Conservation (phyloP, 2,329 filamentous ascomycete species). For the Lecanicillium sp. region DNA sequence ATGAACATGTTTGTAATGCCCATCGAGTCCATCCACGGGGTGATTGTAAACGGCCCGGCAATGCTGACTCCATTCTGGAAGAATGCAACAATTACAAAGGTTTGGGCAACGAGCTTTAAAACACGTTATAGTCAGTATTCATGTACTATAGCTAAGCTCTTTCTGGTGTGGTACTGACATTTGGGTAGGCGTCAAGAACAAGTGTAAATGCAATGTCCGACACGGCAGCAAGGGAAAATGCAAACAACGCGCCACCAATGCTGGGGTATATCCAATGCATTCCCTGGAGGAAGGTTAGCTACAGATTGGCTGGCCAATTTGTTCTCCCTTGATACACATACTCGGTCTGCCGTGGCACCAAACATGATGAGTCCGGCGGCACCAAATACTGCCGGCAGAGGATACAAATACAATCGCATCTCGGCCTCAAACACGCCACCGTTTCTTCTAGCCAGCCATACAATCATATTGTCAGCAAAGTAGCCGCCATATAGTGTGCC, state of each 20-base stretch:
- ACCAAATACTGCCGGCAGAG: conserved; percentile 22
- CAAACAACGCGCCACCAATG: conserved; percentile 26
- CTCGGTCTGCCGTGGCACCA: conserved; percentile 25
- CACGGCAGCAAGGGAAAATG: conserved; percentile 29
- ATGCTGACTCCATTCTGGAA: too few relatives aligned
- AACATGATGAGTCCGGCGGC: conserved; percentile 31
- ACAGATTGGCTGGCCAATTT: background rate
- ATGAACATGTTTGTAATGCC: too few relatives aligned
- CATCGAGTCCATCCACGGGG: too few relatives aligned
- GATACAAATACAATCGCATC: conserved; percentile 28
- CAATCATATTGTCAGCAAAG: conserved; percentile 28
- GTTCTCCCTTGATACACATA: conserved; percentile 15
- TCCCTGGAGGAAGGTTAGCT: conserved; percentile 18
- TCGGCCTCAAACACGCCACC: conserved; percentile 35
- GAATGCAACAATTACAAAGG: too few relatives aligned
- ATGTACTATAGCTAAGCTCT: too few relatives aligned
- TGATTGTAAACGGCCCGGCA: too few relatives aligned
- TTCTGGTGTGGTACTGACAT: too few relatives aligned
- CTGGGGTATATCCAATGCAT: conserved; percentile 35
- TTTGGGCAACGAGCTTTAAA: too few relatives aligned
- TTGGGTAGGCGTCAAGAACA: conserved; percentile 26
- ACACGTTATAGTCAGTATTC: too few relatives aligned
- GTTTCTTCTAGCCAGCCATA: conserved; percentile 28
- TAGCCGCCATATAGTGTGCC: conserved; percentile 31
- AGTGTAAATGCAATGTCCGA: conserved; percentile 27